Percentiles rank a stretch among this genome's conserved stretches.
Evolutionary conservation across 1,139 yeast genomes (phyloP).

Genomic region (Blastobotrys aristatus): DNA sequence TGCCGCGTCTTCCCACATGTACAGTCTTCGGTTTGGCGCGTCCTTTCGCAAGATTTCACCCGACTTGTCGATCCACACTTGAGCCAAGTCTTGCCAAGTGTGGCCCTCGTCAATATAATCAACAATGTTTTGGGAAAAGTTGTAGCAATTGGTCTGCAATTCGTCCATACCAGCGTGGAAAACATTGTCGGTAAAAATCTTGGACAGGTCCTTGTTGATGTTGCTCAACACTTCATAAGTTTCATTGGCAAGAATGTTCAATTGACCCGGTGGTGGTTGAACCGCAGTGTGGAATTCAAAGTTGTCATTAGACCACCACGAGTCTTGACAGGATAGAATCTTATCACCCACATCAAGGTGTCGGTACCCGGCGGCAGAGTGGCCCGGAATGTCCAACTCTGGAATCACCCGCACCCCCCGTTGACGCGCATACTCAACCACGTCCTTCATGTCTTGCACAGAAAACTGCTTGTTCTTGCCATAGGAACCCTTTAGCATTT

Average conservation of each 20-base stretch:
- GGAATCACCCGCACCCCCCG: conserved; percentile 46
- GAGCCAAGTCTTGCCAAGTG: conserved; percentile 38
- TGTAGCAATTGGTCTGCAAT: conserved; percentile 39
- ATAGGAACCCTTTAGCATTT: conserved; percentile 43
- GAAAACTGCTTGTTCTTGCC: conserved; percentile 37
- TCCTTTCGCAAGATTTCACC: conserved; percentile 38
- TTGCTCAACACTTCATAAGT: conserved; percentile 38
- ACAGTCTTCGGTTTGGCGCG: conserved; percentile 26
- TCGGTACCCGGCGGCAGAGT: conserved; percentile 46
- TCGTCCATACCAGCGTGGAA: conserved; percentile 50
- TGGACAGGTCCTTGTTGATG: conserved; percentile 39
- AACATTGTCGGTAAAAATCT: conserved; percentile 37
- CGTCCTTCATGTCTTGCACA: conserved; percentile 33
- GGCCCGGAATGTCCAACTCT: conserved; percentile 50
- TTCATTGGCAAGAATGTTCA: conserved; percentile 38
- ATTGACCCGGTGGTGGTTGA: conserved; percentile 45
- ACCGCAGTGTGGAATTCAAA: conserved; percentile 36
- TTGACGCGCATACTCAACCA: conserved; percentile 38
- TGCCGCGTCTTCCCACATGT: conserved; percentile 48
- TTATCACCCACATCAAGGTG: conserved; percentile 33
- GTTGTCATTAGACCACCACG: conserved; percentile 31
- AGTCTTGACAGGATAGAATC: conserved; percentile 38
- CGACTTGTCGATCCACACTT: conserved; percentile 40
- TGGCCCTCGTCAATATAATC: conserved; percentile 40
- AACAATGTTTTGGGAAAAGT: conserved; percentile 32